These are phyloP conservation scores for Eucalyptus pumila DNA, from an alignment of 345 rosid species.

Conservation along the genomic window DNA sequence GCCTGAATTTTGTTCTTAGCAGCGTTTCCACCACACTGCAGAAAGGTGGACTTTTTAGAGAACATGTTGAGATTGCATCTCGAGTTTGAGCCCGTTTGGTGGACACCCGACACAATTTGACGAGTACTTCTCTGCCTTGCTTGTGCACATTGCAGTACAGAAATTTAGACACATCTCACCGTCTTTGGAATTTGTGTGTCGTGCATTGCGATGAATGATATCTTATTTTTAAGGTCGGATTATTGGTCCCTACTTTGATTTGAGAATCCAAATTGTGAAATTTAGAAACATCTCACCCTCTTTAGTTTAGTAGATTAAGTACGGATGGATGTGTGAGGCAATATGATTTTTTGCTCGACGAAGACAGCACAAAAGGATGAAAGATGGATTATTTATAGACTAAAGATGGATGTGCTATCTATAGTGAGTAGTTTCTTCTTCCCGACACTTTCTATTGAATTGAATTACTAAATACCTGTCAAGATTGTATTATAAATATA, in stretches of 20 bases:
- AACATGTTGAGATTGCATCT: background rate
- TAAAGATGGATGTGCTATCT: background rate
- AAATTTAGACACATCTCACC: background rate
- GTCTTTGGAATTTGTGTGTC: background rate
- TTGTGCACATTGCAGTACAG: background rate
- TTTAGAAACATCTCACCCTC: background rate
- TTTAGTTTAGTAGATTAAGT: background rate
- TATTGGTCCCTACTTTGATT: background rate
- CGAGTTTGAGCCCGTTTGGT: background rate
- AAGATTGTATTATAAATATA: background rate
- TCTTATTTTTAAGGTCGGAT: background rate
- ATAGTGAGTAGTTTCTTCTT: background rate
- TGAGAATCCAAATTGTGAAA: background rate
- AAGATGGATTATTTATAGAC: background rate
- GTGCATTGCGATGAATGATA: background rate
- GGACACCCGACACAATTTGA: background rate
- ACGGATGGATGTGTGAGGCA: background rate
- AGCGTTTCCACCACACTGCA: background rate
- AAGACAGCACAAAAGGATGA: background rate
- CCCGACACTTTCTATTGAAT: background rate
- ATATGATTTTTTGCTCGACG: background rate
- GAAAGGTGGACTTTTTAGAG: background rate
- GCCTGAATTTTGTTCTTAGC: background rate
- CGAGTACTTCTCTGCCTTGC: background rate
- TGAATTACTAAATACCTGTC: background rate